Percentiles rank a stretch among this genome's conserved stretches.
Conservation (phyloP, 768 basidiomycete species). For the Suillus weaverae region DNA sequence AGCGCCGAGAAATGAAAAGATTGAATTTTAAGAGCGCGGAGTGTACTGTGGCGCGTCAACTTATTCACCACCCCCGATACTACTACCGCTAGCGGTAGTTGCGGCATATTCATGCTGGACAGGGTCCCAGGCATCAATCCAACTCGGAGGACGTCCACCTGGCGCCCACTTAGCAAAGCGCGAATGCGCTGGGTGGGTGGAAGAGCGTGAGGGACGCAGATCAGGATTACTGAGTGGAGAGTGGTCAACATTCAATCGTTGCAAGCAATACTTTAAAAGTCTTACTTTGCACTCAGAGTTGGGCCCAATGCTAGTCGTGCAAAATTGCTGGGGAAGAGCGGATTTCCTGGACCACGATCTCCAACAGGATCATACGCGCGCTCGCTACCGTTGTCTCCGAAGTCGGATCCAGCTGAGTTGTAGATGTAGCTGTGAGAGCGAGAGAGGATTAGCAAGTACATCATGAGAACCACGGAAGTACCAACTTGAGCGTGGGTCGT, state of each 20-base stretch:
- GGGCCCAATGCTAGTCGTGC: slow-evolving; percentile 64
- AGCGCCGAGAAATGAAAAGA: not conserved
- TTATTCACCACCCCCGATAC: slow-evolving; percentile 25
- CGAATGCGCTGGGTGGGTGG: slow-evolving; percentile 8
- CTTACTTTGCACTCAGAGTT: slow-evolving; percentile 58
- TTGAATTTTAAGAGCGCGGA: not conserved
- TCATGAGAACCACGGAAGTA: not conserved
- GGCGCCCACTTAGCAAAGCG: slow-evolving; percentile 28
- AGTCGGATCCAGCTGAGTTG: slow-evolving; percentile 19
- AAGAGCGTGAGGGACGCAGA: slow-evolving; percentile 17
- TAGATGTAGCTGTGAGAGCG: slow-evolving; percentile 16
- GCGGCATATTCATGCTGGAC: slow-evolving; percentile 45
- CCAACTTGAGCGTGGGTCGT: slow-evolving; percentile 27
- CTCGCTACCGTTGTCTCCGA: slow-evolving; percentile 29
- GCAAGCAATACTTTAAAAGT: not conserved
- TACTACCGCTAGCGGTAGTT: slow-evolving; percentile 39
- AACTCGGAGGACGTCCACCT: slow-evolving; percentile 35
- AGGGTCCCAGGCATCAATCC: slow-evolving; percentile 43
- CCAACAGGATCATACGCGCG: slow-evolving; percentile 49
- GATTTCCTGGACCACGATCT: slow-evolving; percentile 70
- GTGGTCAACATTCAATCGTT: slow-evolving; percentile 3
- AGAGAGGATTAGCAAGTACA: not conserved
- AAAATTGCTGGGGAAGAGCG: slow-evolving; percentile 83
- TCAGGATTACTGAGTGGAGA: slow-evolving; percentile 26
- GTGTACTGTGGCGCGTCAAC: not conserved